Evolutionary conservation across 768 basidiomycete species (phyloP), one percentile per base, ranked within the genome.

Genomic region (Auricularia auricula-judae): DNA sequence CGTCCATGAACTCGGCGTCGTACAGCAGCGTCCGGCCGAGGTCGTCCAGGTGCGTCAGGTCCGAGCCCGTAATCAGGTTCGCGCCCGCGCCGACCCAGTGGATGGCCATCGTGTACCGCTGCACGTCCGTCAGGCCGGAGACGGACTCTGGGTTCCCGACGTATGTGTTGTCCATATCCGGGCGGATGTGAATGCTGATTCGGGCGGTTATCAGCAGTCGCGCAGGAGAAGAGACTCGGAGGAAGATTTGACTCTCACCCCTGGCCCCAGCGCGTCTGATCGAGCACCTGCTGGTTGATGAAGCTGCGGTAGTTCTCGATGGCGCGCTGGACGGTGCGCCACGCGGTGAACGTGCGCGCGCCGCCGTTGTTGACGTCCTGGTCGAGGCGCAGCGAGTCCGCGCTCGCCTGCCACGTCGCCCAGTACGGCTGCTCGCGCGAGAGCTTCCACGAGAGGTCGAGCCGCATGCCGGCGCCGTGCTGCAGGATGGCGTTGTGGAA

Each of bases 111-210:
- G 63, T 59, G 54, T 43, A 21, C 12, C 63, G 34, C 39, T 64
- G 54, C 11, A 58, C 63, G 47, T 64, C 63, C 11, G 63, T 33
- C 7, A 64, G 36, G 53, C 63, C 63, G 4, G 54, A 59, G 36
- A 64, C 36, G 63, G 23, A 23, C 39, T 35, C 35, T 1, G 63
- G 35, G 42, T 64, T 64, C 4, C 63, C 63, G 36, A 60, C 42
- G 63, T 64, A 64, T 10, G 44, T 35, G 39, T 64, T 64, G 63
- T 64, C 63, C 54, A 64, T 54, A 36, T 64, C 63, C 3, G 63
- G 63, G 39, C 58, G 58, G 36, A 64, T 64, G 33, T 36, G 44
- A 39, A 64, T 44, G 35, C 54, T 60, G n/a, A 43, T 5, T 10
- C 18, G 21, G 5, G 23, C 5, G 47, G 29, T n/a, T n/a, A n/a